Evolutionary conservation across 2,329 filamentous ascomycete genomes (phyloP).

Genomic region (Mycocentrospora acerina): DNA sequence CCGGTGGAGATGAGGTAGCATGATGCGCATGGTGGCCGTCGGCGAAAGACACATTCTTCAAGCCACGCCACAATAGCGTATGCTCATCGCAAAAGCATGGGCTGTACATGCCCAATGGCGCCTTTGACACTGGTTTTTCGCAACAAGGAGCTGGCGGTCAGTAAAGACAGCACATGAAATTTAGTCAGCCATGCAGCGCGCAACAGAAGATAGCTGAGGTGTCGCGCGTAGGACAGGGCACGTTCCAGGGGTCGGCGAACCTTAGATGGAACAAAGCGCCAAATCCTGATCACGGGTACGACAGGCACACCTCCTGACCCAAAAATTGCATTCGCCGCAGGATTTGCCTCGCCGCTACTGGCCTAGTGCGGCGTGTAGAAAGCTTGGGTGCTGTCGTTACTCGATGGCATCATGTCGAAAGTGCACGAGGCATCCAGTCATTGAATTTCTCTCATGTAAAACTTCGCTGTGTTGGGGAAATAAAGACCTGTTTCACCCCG

Average conservation of each 20-base stretch:
- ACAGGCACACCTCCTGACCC: slow-evolving; percentile 30
- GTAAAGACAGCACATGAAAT: too few species aligned
- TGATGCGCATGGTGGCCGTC: slow-evolving; percentile 2
- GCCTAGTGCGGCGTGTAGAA: slow-evolving; percentile 23
- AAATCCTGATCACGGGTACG: slow-evolving; percentile 4
- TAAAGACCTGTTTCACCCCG: slow-evolving; percentile 21
- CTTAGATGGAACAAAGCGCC: background rate
- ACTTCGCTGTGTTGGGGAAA: slow-evolving; percentile 20
- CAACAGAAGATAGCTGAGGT: too few species aligned
- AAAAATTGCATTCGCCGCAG: slow-evolving; percentile 28
- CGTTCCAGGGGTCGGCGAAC: background rate
- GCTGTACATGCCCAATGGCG: too few species aligned
- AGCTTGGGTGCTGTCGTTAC: slow-evolving; percentile 24
- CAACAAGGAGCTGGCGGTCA: too few species aligned
- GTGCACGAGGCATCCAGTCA: slow-evolving; percentile 27
- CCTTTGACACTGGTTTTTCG: too few species aligned
- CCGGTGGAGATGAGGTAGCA: too few species aligned
- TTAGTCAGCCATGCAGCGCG: too few species aligned
- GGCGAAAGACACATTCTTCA: too few species aligned
- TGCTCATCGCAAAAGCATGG: background rate
- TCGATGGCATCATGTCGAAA: slow-evolving; percentile 32
- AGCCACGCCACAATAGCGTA: too few species aligned
- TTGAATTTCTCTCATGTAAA: slow-evolving; percentile 37
- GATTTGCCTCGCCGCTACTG: slow-evolving; percentile 15
- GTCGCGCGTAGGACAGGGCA: too few species aligned